A percentile compares a stretch with the other conserved stretches of the same genome.
Evolutionary conservation across 2,329 filamentous ascomycete species (phyloP).

Genomic region (Venturia nashicola): DNA sequence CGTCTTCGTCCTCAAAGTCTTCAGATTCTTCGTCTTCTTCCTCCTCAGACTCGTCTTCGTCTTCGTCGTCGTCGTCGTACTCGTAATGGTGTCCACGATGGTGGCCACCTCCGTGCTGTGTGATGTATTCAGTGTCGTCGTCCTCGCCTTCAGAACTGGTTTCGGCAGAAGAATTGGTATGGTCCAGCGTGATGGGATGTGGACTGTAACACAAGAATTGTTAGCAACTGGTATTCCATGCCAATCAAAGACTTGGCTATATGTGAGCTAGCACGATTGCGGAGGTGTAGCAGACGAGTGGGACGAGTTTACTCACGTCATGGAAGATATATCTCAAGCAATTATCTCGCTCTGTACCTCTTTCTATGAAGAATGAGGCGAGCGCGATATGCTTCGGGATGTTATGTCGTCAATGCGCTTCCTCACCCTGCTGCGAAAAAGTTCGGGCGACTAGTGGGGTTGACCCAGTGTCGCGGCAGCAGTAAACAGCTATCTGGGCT

Average conservation of each 20-base stretch:
- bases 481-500: neutral
- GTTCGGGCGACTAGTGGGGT: neutral
- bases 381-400: neutral
- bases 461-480: neutral
- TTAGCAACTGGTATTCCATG: neutral
- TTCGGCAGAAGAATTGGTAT: conserved; percentile 2
- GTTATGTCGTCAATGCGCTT: neutral
- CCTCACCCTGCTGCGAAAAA: neutral
- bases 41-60: neutral
- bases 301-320: conserved; percentile 1
- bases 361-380: neutral
- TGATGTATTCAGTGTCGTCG: conserved; percentile 4
- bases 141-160: conserved; percentile 5
- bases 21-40: conserved; percentile 8
- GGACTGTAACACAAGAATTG: neutral
- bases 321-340: neutral
- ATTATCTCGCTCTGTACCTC: conserved; percentile 1
- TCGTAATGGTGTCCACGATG: neutral
- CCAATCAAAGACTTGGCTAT: neutral
- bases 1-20: conserved; percentile 3
- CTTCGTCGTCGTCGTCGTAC: conserved; percentile 5
- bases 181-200: conserved; percentile 7
- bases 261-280: neutral
- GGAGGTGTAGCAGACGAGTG: neutral
- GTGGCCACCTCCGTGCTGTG: neutral